These are phyloP conservation scores for Litchi chinensis DNA, from an alignment of 345 rosid species.

Conservation along the genomic window DNA sequence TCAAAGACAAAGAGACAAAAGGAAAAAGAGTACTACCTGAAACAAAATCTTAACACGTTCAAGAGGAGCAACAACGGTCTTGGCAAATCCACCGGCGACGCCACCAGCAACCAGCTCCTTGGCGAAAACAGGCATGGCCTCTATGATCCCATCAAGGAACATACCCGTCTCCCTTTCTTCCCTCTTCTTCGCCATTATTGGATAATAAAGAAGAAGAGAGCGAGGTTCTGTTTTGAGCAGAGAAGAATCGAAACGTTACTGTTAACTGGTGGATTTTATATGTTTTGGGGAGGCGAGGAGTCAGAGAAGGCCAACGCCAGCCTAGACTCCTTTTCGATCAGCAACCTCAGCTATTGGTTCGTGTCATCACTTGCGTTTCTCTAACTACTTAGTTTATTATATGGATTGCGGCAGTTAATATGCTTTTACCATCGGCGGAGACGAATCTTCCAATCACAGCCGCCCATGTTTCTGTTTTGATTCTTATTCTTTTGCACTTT, in stretches of 20 bases:
- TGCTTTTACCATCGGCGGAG: not conserved
- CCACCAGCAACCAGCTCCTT: conserved; percentile 93
- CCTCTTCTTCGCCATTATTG: conserved; percentile 46
- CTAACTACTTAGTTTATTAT: not conserved
- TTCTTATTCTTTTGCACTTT: too few species aligned
- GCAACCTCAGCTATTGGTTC: not conserved
- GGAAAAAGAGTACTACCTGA: conserved; percentile 49
- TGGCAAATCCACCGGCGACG: conserved; percentile 86
- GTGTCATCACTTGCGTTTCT: too few species aligned
- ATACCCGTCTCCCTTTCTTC: conserved; percentile 52
- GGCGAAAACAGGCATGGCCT: conserved; percentile 71
- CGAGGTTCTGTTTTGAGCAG: not conserved
- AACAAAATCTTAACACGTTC: conserved; percentile 93
- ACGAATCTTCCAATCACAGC: conserved; percentile 8
- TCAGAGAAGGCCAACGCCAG: conserved; percentile 13
- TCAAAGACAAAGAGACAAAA: not conserved
- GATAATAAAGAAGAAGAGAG: conserved; percentile 24
- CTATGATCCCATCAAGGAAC: conserved; percentile 52
- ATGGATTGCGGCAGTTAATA: not conserved
- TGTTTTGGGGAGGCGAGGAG: conserved; percentile 21
- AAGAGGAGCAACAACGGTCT: conserved; percentile 86
- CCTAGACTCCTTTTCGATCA: not conserved
- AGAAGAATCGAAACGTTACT: conserved; percentile 31
- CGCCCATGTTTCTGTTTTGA: not conserved
- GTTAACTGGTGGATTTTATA: conserved; percentile 28